These are phyloP conservation scores for Raffaelea albimanens DNA, from an alignment of 2,329 filamentous ascomycete genomes.

Conservation along the genomic window DNA sequence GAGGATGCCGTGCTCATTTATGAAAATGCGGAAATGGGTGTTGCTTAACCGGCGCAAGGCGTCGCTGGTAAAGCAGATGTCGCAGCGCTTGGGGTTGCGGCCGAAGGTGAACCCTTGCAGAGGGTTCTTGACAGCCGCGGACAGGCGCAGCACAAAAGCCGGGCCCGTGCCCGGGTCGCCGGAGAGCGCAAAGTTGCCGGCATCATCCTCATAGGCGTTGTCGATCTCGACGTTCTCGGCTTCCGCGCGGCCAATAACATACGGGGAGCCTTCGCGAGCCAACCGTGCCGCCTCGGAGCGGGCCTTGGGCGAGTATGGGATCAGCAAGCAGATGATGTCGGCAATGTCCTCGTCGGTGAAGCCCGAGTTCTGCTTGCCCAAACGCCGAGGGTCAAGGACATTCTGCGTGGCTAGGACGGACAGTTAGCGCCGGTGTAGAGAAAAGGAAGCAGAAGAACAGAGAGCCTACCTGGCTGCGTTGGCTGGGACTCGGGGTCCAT, in stretches of 20 bases:
- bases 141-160: slow-evolving; percentile 74
- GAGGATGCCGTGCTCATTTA: slow-evolving; percentile 75
- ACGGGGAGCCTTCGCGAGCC: slow-evolving; percentile 34
- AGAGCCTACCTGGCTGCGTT: slow-evolving; percentile 11
- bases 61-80: slow-evolving; percentile 60
- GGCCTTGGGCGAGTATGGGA: slow-evolving; percentile 66
- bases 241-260: slow-evolving; percentile 39
- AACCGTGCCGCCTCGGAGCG: slow-evolving; percentile 56
- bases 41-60: slow-evolving; percentile 74
- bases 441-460: background rate
- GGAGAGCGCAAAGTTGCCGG: slow-evolving; percentile 40
- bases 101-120: slow-evolving; percentile 76
- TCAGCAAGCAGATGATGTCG: slow-evolving; percentile 82
- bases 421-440: background rate
- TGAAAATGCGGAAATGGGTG: slow-evolving; percentile 87
- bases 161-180: slow-evolving; percentile 39
- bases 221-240: slow-evolving; percentile 42
- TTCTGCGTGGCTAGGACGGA: slow-evolving; percentile 56
- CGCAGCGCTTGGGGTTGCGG: slow-evolving; percentile 61
- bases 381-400: slow-evolving; percentile 68
- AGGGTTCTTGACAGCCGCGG: slow-evolving; percentile 60
- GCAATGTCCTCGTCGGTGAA: slow-evolving; percentile 74
- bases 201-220: slow-evolving; percentile 40
- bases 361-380: slow-evolving; percentile 73
- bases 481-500: slow-evolving; percentile 13